These are phyloP conservation scores for Venturia carpophila DNA, from an alignment of 2,329 filamentous ascomycete genomes.

Conservation along the genomic window DNA sequence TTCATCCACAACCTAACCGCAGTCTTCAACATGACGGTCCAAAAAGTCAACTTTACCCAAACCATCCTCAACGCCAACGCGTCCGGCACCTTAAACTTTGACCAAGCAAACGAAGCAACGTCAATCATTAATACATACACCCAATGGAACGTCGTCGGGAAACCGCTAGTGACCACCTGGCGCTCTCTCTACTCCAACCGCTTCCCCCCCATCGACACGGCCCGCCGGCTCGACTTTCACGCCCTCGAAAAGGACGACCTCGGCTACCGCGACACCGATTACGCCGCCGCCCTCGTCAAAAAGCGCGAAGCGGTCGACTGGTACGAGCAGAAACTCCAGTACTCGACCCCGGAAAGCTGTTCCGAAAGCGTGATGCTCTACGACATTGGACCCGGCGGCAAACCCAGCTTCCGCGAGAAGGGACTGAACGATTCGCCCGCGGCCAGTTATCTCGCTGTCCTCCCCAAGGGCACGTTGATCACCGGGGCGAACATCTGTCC, in stretches of 20 bases:
- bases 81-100: slow-evolving; percentile 29
- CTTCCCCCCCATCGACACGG: slow-evolving; percentile 41
- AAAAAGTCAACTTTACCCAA: slow-evolving; percentile 16
- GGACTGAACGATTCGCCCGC: slow-evolving; percentile 41
- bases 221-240: slow-evolving; percentile 37
- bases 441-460: slow-evolving; percentile 44
- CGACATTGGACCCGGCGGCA: slow-evolving; percentile 33
- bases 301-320: slow-evolving; percentile 35
- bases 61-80: slow-evolving; percentile 1
- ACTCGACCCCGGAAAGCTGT: slow-evolving; percentile 37
- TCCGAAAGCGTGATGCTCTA: slow-evolving; percentile 45
- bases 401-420: slow-evolving; percentile 41
- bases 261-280: slow-evolving; percentile 32
- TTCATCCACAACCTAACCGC: slow-evolving; percentile 31
- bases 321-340: slow-evolving; percentile 42
- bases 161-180: slow-evolving; percentile 42
- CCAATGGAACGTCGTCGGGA: slow-evolving; percentile 41
- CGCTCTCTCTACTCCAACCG: slow-evolving; percentile 42
- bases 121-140: slow-evolving; percentile 28
- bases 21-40: slow-evolving; percentile 9
- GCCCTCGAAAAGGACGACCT: background rate
- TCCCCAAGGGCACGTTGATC: slow-evolving; percentile 37
- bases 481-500: slow-evolving; percentile 26
- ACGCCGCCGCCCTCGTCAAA: background rate
- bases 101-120: slow-evolving; percentile 41